A percentile compares a stretch with the other conserved stretches of the same genome.
These are phyloP conservation scores for Sclerotinia subarctica DNA, from an alignment of 2,329 filamentous ascomycete genomes.

Conservation along the genomic window DNA sequence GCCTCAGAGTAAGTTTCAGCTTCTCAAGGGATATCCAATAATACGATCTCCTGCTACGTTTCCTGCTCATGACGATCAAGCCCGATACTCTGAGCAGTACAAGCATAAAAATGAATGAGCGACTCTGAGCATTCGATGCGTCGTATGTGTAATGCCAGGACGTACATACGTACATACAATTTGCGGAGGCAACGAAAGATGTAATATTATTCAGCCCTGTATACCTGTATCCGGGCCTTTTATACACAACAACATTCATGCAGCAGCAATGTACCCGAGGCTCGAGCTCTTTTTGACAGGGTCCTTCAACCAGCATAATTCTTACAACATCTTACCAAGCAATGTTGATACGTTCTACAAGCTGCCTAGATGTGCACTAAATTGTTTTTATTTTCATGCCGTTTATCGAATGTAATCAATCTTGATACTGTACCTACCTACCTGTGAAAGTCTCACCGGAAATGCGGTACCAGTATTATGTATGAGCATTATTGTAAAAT, in stretches of 20 bases:
- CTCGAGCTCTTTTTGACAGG: neutral
- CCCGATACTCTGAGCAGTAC: neutral
- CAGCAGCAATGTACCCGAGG: neutral
- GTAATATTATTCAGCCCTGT: slow-evolving; percentile 3
- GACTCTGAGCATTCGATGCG: neutral
- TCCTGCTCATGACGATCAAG: neutral
- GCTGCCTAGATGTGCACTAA: neutral
- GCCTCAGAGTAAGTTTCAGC: slow-evolving; percentile 1
- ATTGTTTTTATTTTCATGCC: neutral
- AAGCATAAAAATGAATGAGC: neutral
- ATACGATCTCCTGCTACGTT: neutral
- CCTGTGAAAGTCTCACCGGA: neutral
- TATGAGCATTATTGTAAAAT: neutral
- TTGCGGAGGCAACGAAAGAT: neutral
- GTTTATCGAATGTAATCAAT: neutral
- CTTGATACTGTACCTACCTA: neutral
- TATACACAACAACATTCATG: neutral
- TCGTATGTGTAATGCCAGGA: neutral
- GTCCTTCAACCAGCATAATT: neutral
- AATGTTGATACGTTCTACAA: neutral
- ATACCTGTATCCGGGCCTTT: neutral
- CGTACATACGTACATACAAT: neutral
- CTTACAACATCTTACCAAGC: neutral
- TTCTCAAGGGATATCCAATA: neutral
- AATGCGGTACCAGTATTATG: neutral